Conservation (phyloP, 2,329 filamentous ascomycete genomes). For the Helotiales sp. region DNA sequence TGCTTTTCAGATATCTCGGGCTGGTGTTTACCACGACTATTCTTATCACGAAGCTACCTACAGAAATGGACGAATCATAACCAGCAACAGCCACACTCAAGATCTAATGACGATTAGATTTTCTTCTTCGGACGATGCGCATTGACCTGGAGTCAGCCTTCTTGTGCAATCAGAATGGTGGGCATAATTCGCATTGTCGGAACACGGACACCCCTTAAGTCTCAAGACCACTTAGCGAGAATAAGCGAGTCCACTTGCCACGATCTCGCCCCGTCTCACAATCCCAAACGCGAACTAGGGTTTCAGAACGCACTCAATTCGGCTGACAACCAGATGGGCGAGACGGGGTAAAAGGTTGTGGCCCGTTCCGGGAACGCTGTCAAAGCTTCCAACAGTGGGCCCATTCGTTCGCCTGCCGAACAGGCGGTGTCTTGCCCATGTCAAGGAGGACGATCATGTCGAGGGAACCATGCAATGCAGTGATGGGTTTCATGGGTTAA, state of each 20-base stretch:
- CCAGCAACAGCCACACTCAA: neutral
- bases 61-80: neutral
- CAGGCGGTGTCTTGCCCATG: neutral
- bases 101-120: neutral
- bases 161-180: neutral
- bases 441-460: neutral
- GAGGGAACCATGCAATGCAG: neutral
- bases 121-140: neutral
- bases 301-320: neutral
- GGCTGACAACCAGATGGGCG: neutral
- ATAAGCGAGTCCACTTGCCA: neutral
- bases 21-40: neutral
- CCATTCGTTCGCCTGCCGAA: neutral
- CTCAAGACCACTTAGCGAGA: neutral
- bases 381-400: neutral
- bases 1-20: too few species aligned
- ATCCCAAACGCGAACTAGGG: neutral
- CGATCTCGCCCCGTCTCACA: neutral
- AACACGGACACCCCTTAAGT: neutral
- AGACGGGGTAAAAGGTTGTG: neutral
- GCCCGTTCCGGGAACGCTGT: neutral
- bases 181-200: neutral
- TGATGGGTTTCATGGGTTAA: neutral
- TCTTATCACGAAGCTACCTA: neutral
- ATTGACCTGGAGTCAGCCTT: neutral